Conservation (phyloP, 345 rosid genomes). For the Erysimum cheiranthoides region DNA sequence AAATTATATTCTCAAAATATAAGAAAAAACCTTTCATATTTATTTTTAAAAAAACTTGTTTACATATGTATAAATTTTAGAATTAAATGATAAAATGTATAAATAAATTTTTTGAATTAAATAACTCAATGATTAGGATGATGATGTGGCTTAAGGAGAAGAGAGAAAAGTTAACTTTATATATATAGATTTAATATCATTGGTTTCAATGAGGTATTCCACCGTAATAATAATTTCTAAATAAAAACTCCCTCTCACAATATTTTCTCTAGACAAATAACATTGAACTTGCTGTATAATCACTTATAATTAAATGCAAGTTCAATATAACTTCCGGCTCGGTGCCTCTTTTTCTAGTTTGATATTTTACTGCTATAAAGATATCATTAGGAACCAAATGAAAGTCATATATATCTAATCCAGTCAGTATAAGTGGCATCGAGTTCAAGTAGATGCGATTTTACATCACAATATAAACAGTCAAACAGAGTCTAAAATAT, state of each 20-base stretch:
- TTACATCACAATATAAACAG: not conserved
- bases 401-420: not conserved
- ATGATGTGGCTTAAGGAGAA: too few species aligned
- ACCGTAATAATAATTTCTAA: not conserved
- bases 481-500: not conserved
- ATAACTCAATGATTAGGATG: too few species aligned
- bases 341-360: not conserved
- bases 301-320: not conserved
- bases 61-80: too few species aligned
- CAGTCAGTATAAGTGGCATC: not conserved
- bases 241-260: not conserved
- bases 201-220: not conserved
- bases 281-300: not conserved
- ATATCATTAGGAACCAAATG: not conserved
- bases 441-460: not conserved
- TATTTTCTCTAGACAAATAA: not conserved
- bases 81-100: too few species aligned
- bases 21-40: too few species aligned
- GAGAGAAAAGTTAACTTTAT: too few species aligned
- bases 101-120: too few species aligned
- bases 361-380: not conserved
- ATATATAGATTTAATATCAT: not conserved
- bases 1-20: too few species aligned
- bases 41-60: too few species aligned
- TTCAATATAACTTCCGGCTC: not conserved